Conservation (phyloP, 495 filamentous ascomycete species). For the Evernia prunastri region DNA sequence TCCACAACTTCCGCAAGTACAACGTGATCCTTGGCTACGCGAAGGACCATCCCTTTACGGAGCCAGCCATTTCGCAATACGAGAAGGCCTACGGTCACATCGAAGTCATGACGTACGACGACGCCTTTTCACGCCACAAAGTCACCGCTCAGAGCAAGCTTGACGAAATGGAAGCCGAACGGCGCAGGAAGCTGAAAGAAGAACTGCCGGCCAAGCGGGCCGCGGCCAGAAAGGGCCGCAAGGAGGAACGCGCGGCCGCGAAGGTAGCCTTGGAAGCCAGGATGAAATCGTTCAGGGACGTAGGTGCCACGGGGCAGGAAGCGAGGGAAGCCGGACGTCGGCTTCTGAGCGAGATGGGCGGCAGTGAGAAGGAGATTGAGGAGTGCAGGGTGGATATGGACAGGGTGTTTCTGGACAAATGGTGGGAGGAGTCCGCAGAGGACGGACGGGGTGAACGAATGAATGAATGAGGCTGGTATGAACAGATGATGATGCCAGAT, state of each 20-base stretch:
- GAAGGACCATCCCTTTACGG: neutral
- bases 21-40: constrained; percentile 18
- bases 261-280: neutral
- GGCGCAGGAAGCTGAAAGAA: neutral
- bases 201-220: neutral
- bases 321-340: constrained; percentile 2
- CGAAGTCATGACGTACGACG: constrained; percentile 13
- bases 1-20: constrained; percentile 34
- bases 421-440: neutral
- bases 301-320: constrained; percentile 5
- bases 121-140: constrained; percentile 10
- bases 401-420: constrained; percentile 1
- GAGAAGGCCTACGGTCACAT: constrained; percentile 13
- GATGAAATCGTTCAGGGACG: neutral
- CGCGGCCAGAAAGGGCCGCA: constrained; percentile 1
- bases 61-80: neutral
- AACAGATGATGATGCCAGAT: too few relatives aligned
- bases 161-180: constrained; percentile 7
- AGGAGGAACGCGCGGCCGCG: neutral
- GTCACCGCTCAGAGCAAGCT: constrained; percentile 8
- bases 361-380: neutral
- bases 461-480: too few relatives aligned
- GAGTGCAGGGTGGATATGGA: neutral
- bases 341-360: neutral
- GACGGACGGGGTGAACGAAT: neutral